Conservation (phyloP, 306 rosid species). For the Fagus sylvatica region DNA sequence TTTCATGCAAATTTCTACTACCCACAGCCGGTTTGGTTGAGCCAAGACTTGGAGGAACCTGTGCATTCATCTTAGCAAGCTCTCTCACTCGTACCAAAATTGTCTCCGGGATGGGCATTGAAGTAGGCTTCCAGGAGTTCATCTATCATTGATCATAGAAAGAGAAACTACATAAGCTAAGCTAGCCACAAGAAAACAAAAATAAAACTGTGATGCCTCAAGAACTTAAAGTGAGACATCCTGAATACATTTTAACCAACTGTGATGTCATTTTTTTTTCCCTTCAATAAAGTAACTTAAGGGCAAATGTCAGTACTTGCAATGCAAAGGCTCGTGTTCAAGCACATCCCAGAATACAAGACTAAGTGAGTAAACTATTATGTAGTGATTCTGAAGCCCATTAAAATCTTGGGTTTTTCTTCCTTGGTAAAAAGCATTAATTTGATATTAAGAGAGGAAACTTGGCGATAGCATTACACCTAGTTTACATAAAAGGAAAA, state of each 20-base stretch:
- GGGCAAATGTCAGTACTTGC: not conserved
- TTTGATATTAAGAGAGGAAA: not conserved
- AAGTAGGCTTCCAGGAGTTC: constrained; percentile 72
- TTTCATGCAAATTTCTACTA: constrained; percentile 40
- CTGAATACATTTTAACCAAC: not conserved
- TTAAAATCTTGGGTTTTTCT: not conserved
- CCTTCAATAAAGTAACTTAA: not conserved
- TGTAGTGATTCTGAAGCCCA: not conserved
- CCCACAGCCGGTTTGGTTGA: constrained; percentile 48
- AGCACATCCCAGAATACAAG: not conserved
- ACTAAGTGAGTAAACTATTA: not conserved
- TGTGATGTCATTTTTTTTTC: not conserved
- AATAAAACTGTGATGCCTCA: not conserved
- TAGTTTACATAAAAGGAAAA: constrained; percentile 1
- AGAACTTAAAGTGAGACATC: not conserved
- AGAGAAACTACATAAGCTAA: not conserved
- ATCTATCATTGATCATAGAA: constrained; percentile 38
- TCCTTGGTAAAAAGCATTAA: not conserved
- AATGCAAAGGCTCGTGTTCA: not conserved
- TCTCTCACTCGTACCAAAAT: constrained; percentile 77
- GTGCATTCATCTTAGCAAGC: constrained; percentile 84
- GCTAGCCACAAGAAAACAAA: not conserved
- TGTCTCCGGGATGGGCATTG: constrained; percentile 73
- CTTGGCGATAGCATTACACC: constrained; percentile 3
- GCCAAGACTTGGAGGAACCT: constrained; percentile 57